Conservation (phyloP, 75 land plant species). For the Pseudotsuga menziesii region DNA sequence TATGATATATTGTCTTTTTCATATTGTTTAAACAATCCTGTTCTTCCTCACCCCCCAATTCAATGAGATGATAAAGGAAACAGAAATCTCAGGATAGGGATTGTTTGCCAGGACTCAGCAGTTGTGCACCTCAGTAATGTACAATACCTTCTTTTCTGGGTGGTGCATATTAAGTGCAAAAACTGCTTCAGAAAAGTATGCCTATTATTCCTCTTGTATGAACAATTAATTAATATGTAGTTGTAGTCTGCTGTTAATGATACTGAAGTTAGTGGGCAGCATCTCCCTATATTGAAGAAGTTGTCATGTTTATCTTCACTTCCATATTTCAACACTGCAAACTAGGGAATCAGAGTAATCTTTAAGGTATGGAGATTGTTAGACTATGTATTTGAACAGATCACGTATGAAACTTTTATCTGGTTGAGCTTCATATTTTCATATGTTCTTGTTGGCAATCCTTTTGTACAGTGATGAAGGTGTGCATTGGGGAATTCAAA, state of each 20-base stretch:
- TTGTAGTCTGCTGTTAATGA: not conserved
- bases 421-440: not conserved
- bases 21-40: not conserved
- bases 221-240: not conserved
- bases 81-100: not conserved
- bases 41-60: not conserved
- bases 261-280: not conserved
- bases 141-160: not conserved
- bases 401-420: not conserved
- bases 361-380: not conserved
- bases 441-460: not conserved
- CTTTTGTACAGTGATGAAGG: conserved; percentile 81
- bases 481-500: conserved; percentile 96
- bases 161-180: not conserved
- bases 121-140: not conserved
- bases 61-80: not conserved
- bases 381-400: not conserved
- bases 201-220: not conserved
- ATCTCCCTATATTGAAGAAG: not conserved
- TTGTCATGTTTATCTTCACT: not conserved
- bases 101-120: not conserved
- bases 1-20: not conserved
- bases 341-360: not conserved
- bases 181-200: not conserved
- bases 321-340: not conserved